Evolutionary conservation across 768 basidiomycete genomes (phyloP).

Genomic region (Lactifluus piperatus): DNA sequence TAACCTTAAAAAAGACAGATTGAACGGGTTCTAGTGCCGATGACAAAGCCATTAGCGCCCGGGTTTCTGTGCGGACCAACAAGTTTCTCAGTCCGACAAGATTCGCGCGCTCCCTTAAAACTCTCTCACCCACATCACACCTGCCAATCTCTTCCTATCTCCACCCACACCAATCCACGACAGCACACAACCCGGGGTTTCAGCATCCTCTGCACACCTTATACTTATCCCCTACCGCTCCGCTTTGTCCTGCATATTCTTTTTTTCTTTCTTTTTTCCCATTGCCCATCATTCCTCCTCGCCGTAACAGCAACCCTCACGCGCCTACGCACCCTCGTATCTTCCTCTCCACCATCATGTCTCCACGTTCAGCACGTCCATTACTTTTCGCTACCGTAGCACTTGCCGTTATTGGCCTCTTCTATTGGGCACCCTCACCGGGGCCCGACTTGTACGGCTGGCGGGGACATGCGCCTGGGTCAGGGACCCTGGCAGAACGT

Average conservation of each 20-base stretch:
- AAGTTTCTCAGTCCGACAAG: neutral
- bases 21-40: too few relatives aligned
- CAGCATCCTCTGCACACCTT: neutral
- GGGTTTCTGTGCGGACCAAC: neutral
- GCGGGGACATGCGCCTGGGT: neutral
- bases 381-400: neutral
- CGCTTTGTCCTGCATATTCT: neutral
- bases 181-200: neutral
- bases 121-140: neutral
- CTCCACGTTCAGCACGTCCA: neutral
- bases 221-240: neutral
- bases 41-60: neutral
- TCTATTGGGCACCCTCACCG: neutral
- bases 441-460: neutral
- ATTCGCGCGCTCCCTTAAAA: neutral
- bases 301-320: neutral
- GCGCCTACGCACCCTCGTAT: neutral
- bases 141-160: neutral
- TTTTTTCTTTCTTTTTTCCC: neutral
- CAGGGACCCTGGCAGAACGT: neutral
- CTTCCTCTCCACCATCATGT: neutral
- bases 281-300: neutral
- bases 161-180: neutral
- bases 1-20: neutral
- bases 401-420: neutral